Conservation (phyloP, 2,329 filamentous ascomycete genomes). For the Claviceps purpurea region DNA sequence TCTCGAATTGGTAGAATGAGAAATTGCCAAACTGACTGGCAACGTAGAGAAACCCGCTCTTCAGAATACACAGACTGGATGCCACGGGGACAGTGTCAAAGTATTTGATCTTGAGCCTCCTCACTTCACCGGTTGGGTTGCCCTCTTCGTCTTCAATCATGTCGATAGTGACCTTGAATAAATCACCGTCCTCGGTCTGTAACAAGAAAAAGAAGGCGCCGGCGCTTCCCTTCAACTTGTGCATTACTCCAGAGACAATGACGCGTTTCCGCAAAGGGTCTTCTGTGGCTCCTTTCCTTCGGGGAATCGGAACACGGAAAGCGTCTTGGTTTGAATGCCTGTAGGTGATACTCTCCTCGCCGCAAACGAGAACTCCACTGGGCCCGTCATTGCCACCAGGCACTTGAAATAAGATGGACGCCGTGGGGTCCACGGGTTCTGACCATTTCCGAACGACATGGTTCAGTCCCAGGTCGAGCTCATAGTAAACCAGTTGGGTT, state of each 20-base stretch:
- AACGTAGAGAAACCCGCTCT: conserved; percentile 89
- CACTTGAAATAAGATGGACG: conserved; percentile 85
- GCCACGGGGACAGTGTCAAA: conserved; percentile 92
- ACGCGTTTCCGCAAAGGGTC: conserved; percentile 81
- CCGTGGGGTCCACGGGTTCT: conserved; percentile 79
- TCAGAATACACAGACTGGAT: conserved; percentile 78
- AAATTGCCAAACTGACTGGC: conserved; percentile 88
- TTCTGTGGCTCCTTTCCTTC: conserved; percentile 75
- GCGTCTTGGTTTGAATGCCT: conserved; percentile 90
- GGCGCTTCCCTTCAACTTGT: conserved; percentile 70
- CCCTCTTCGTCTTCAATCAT: conserved; percentile 73
- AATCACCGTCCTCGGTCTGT: conserved; percentile 92
- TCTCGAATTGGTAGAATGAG: conserved; percentile 93
- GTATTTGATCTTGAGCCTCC: conserved; percentile 83
- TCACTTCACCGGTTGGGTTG: conserved; percentile 68
- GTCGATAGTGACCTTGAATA: conserved; percentile 92
- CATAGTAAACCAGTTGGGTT: conserved; percentile 91
- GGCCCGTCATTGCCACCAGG: conserved; percentile 88
- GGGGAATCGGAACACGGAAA: conserved; percentile 78
- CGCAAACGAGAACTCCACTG: conserved; percentile 88
- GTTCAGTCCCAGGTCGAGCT: conserved; percentile 90
- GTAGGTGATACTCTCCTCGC: conserved; percentile 89
- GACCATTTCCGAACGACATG: conserved; percentile 96
- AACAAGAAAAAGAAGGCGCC: conserved; percentile 95
- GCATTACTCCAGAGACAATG: conserved; percentile 88